Evolutionary conservation across 148 eudicot species (phyloP).

Genomic region (Polygonum maritimum): DNA sequence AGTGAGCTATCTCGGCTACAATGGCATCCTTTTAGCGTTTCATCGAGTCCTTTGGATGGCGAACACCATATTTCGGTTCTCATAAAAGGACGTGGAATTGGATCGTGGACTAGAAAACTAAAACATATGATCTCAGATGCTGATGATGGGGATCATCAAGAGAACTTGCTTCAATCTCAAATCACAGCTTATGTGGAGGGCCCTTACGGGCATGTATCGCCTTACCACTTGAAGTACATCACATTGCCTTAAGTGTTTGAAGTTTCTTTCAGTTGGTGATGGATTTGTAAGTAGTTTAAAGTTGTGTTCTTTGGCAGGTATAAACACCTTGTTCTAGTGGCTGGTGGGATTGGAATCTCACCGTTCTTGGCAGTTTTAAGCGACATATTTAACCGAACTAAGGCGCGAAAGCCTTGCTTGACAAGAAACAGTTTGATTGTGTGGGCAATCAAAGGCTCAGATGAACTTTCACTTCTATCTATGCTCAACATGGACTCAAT

Average conservation of each 20-base stretch:
- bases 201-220: constrained; percentile 78
- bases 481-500: constrained; percentile 45
- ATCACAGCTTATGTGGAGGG: constrained; percentile 73
- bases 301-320: constrained; percentile 34
- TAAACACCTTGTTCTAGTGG: constrained; percentile 65
- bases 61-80: constrained; percentile 4
- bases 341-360: constrained; percentile 91
- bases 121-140: constrained; percentile 24
- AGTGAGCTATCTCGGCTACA: constrained; percentile 9
- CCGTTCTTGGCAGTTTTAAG: constrained; percentile 73
- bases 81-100: constrained; percentile 7
- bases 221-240: constrained; percentile 61
- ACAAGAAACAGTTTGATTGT: constrained; percentile 50
- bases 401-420: constrained; percentile 53
- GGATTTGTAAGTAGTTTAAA: neutral
- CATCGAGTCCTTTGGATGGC: constrained; percentile 9
- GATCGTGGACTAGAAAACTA: constrained; percentile 10
- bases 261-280: neutral
- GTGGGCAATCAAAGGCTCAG: constrained; percentile 68
- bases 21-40: constrained; percentile 13
- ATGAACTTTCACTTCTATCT: constrained; percentile 64
- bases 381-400: constrained; percentile 57
- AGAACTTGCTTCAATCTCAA: constrained; percentile 21
- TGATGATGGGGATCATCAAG: constrained; percentile 22
- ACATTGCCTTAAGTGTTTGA: neutral